Conservation (phyloP, 1,139 yeast genomes). For the Yamadazyma trypodendri region DNA sequence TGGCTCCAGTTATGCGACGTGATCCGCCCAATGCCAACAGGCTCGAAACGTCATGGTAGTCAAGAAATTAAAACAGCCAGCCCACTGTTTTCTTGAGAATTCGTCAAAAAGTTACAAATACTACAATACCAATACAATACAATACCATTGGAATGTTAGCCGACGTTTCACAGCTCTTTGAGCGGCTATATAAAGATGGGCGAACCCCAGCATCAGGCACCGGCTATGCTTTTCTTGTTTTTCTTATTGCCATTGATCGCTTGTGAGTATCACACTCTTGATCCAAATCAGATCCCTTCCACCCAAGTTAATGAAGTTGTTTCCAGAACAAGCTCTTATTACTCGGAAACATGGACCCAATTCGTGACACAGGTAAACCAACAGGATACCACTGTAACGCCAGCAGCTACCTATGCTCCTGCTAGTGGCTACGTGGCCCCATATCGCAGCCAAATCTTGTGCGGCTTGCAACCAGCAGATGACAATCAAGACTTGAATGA, state of each 20-base stretch:
- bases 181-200: too few relatives aligned
- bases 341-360: conserved; percentile 4
- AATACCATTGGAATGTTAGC: neutral
- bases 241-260: neutral
- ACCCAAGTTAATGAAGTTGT: conserved; percentile 1
- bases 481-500: conserved; percentile 5
- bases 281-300: conserved; percentile 4
- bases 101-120: conserved; percentile 1
- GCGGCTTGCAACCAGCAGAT: conserved; percentile 6
- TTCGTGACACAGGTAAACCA: conserved; percentile 2
- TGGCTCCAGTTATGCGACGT: too few relatives aligned
- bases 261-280: conserved; percentile 3
- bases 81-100: conserved; percentile 3
- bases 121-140: neutral
- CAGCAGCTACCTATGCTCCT: conserved; percentile 1
- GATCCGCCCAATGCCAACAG: too few relatives aligned
- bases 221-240: neutral
- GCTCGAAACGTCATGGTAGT: too few relatives aligned
- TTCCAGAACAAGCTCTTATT: neutral
- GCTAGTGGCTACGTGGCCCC: conserved; percentile 2
- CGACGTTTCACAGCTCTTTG: neutral
- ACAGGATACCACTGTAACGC: neutral
- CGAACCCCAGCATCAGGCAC: neutral
- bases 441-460: conserved; percentile 6
- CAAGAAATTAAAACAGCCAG: neutral